A percentile compares a stretch with the other conserved stretches of the same genome.
Evolutionary conservation across 2,329 filamentous ascomycete species (phyloP).

Genomic region (Colletotrichum lini): DNA sequence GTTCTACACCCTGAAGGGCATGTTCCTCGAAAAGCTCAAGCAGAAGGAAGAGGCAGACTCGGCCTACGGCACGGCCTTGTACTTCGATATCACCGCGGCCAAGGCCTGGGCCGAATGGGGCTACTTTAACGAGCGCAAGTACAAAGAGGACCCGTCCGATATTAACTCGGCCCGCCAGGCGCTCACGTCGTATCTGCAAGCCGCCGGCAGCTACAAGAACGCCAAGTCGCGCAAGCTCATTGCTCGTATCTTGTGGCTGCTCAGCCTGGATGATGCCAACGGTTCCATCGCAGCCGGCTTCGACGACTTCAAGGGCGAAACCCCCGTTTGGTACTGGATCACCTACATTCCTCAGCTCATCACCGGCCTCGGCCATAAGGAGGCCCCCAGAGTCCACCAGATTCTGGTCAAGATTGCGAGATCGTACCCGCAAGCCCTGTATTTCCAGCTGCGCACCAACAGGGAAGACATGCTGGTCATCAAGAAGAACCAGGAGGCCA

Average conservation of each 20-base stretch:
- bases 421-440: constrained; percentile 93
- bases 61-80: constrained; percentile 94
- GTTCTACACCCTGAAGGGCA: constrained; percentile 99
- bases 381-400: constrained; percentile 87
- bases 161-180: constrained; percentile 90
- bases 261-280: constrained; percentile 92
- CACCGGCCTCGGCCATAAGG: constrained; percentile 90
- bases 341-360: constrained; percentile 98
- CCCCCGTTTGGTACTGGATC: constrained; percentile 99
- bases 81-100: constrained; percentile 94
- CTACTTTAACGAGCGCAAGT: constrained; percentile 96
- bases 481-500: constrained; percentile 88
- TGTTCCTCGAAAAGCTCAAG: constrained; percentile 96
- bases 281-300: constrained; percentile 88
- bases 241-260: constrained; percentile 92
- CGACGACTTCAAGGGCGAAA: constrained; percentile 97
- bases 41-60: constrained; percentile 93
- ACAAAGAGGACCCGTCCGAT: constrained; percentile 90
- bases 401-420: constrained; percentile 96
- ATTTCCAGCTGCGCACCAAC: constrained; percentile 94
- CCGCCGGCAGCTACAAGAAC: constrained; percentile 96
- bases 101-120: constrained; percentile 99
- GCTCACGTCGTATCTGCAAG: constrained; percentile 95
- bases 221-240: constrained; percentile 95
- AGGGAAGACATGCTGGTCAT: constrained; percentile 94